Evolutionary conservation across 768 basidiomycete species (phyloP), one percentile per base, ranked within the genome.

Genomic region (Podaxis rugospora): DNA sequence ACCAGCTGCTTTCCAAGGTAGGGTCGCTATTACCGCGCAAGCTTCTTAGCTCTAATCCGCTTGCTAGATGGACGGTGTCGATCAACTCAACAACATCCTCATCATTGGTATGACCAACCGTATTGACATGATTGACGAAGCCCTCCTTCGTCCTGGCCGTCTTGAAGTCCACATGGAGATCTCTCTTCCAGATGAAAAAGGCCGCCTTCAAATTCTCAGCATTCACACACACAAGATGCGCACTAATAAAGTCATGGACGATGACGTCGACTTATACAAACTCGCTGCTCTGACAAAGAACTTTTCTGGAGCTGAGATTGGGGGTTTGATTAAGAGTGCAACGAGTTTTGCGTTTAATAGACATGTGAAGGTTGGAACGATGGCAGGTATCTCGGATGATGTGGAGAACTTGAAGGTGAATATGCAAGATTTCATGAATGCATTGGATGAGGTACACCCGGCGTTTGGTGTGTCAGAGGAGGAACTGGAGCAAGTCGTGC

Each of bases 31-130:
- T 7, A 42, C 37, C n/a, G 5, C 21, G 10, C 47, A 39, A 23
- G 40, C 40, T 50, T n/a, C 13, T 13, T 21, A 36, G 23, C 10
- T 14, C 44, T 49, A n/a, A 59, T 7, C 7, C n/a, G 54, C 32
- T 23, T 46, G 47, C 7, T 66, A 97, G 94, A 96, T 99, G 95
- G 97, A 99, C 66, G 97, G 97, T 78, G 96, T 99, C 10, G 97
- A 99, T 71, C 91, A 93, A 76, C 79, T 99, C 35, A 98, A 99
- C 79, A 99, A 99, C 75, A 96, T 99, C 63, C 89, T 99, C 67
- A 90, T 99, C 66, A 99, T 99, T 66, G 97, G 97, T 67, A 99
- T 99, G 97, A 99, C 96, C 50, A 98, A 99, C 74, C 89, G 97
- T 62, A 76, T 86, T 46, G 97, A 99, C 79, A 93, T 99, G 95